Evolutionary conservation across 805 yeast species (phyloP), one percentile per base, ranked within the genome.

Genomic region (Barnettozyma populi): DNA sequence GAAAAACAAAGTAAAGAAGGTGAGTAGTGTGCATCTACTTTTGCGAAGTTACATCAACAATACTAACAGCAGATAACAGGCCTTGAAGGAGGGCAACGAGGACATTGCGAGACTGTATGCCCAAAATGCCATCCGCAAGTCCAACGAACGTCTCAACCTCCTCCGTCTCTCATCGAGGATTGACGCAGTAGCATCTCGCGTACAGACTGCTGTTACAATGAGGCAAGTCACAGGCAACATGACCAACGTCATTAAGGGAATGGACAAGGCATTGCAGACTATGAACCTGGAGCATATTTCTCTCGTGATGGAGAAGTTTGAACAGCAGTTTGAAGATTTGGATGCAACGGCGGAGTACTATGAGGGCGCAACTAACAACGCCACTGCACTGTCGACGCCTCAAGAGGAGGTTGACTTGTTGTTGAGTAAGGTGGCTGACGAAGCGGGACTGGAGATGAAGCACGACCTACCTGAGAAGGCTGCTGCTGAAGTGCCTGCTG

Each of bases 171-270:
- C 97, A 0, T 87, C 96, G 0, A 70, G 97, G 49, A 87, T 94
- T 19, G 99, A 94, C 67, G 92, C 98, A 0, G 99, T 94, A 21
- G 95, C 98, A 0, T 84, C 95, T 4, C 71, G 99, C 50, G 96
- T 94, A 2, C 97, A 92, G 59, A 94, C 99, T 0, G 99, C 99
- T 0, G 97, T 94, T 7, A 92, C 98, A 0, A 94, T 94, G 99
- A 77, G 96, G 55, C 81, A 87, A 43, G 97, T 94, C 10, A 88
- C 96, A 0, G 90, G 90, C 2, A 90, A 90, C 57, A 94, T 94
- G 98, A 79, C 94, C 8, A 82, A 78, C 43, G 98, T 92, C 11
- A 94, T 95, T 49, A 81, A 76, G 61, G 97, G 97, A 9, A 92
- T 94, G 98, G 99, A 94, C 66, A 82, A 80, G 60, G 99, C 99